phyloP scores from a whole-genome alignment of 225 moss, liverwort and hornwort genomes.

The Polytrichum commune region DNA sequence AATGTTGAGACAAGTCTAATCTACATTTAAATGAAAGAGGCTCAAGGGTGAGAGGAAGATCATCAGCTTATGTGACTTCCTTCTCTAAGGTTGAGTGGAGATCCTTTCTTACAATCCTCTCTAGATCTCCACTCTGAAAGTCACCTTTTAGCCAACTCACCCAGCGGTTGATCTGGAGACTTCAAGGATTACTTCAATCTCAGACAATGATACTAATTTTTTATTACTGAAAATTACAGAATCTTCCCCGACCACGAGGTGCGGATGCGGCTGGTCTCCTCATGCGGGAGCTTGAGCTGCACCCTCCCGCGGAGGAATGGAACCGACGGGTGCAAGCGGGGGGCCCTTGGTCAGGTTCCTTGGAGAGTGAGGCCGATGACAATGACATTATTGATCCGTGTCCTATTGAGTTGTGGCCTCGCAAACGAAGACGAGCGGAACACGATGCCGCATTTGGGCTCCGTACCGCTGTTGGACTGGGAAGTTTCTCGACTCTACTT shows the following conservation, averaged over 20 bases:
- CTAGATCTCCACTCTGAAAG: not conserved
- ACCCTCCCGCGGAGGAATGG: conserved; percentile 97
- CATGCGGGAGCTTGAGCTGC: conserved; percentile 97
- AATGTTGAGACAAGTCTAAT: too few species aligned
- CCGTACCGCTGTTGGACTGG: conserved; percentile 79
- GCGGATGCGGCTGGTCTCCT: conserved; percentile 95
- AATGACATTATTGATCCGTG: conserved; percentile 49
- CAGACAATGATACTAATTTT: not conserved
- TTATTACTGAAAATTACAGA: conserved; percentile 28
- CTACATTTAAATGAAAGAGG: too few species aligned
- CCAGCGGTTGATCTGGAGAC: too few species aligned
- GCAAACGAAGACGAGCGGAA: conserved; percentile 76
- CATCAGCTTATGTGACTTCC: too few species aligned
- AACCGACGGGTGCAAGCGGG: conserved; percentile 58
- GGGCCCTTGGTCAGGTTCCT: conserved; percentile 35
- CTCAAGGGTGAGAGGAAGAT: too few species aligned
- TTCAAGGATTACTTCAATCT: too few species aligned
- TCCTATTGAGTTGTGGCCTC: conserved; percentile 77
- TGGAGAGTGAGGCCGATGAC: conserved; percentile 32
- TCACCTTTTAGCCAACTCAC: too few species aligned
- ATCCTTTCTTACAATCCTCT: too few species aligned
- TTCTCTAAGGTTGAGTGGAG: too few species aligned
- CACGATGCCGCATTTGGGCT: conserved; percentile 92
- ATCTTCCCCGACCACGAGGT: conserved; percentile 90
- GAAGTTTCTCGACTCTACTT: conserved; percentile 74